phyloP scores from a whole-genome alignment of 768 basidiomycete species.

The Lentinula sp. region DNA sequence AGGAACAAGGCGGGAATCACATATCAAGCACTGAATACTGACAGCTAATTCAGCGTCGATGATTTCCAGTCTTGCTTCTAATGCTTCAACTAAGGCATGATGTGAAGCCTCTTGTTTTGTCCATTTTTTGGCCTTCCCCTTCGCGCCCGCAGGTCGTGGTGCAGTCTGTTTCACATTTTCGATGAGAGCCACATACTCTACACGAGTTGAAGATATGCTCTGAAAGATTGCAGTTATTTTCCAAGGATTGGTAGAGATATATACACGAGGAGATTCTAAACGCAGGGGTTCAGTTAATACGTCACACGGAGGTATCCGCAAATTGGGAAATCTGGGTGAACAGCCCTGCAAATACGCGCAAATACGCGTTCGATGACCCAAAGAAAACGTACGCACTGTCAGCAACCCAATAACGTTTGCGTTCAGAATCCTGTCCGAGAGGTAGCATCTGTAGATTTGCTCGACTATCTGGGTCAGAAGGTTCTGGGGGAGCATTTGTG shows the following conservation, averaged over 20 bases:
- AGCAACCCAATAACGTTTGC: slow-evolving; percentile 80
- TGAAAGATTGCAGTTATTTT: slow-evolving; percentile 78
- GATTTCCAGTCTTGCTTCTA: slow-evolving; percentile 58
- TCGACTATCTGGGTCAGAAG: slow-evolving; percentile 60
- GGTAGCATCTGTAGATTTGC: slow-evolving; percentile 62
- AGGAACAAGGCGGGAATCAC: neutral
- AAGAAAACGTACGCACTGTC: slow-evolving; percentile 74
- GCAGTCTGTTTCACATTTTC: slow-evolving; percentile 50
- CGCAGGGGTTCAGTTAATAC: slow-evolving; percentile 19
- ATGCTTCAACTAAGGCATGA: slow-evolving; percentile 47
- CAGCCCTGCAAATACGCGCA: slow-evolving; percentile 62
- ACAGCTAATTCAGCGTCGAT: slow-evolving; percentile 71
- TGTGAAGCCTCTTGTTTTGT: slow-evolving; percentile 58
- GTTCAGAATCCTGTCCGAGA: slow-evolving; percentile 68
- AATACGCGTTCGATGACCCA: slow-evolving; percentile 40
- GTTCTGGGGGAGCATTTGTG: slow-evolving; percentile 44
- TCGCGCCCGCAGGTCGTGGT: slow-evolving; percentile 36
- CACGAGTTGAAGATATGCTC: slow-evolving; percentile 61
- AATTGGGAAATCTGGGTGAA: neutral
- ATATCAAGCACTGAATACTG: slow-evolving; percentile 26
- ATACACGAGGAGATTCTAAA: slow-evolving; percentile 80
- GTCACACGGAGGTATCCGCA: slow-evolving; percentile 13
- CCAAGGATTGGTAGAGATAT: slow-evolving; percentile 85
- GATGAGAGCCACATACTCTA: slow-evolving; percentile 65
- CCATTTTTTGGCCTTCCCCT: slow-evolving; percentile 39